Evolutionary conservation across 306 rosid genomes (phyloP).

Genomic region (Astragalus membranaceus): DNA sequence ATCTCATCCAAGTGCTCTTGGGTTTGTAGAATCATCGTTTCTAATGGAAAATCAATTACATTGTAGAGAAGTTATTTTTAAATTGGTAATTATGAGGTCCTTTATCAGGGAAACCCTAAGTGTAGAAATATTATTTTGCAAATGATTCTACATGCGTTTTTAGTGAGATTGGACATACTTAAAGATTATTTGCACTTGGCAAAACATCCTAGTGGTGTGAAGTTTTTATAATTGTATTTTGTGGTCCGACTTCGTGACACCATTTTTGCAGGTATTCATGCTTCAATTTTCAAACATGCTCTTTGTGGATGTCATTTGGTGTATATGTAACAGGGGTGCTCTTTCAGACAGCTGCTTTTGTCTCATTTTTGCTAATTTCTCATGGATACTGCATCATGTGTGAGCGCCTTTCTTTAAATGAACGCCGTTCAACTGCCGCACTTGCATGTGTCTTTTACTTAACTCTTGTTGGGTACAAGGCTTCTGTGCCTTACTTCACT

Average conservation of each 20-base stretch:
- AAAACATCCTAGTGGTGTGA: conserved; percentile 1
- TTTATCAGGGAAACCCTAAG: background rate
- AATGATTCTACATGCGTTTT: background rate
- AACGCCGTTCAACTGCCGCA: conserved; percentile 84
- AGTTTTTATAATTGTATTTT: background rate
- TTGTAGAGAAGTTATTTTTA: background rate
- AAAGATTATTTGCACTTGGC: conserved; percentile 2
- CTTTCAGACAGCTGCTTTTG: conserved; percentile 85
- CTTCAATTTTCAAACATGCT: conserved; percentile 71
- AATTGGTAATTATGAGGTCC: background rate
- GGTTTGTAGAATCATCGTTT: too few relatives aligned
- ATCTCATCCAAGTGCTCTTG: too few relatives aligned
- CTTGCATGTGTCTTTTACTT: conserved; percentile 88
- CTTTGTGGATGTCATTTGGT: conserved; percentile 99
- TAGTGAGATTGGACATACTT: background rate
- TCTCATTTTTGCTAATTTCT: conserved; percentile 84
- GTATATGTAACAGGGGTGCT: conserved; percentile 93
- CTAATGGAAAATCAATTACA: background rate
- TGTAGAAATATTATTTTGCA: background rate
- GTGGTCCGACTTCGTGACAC: conserved; percentile 1
- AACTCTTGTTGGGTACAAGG: conserved; percentile 91
- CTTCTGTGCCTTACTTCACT: conserved; percentile 81
- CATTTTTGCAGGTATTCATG: conserved; percentile 84
- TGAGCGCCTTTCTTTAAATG: conserved; percentile 77
- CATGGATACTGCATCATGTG: conserved; percentile 97